phyloP scores from a whole-genome alignment of 768 basidiomycete species.

The Russula abietina region DNA sequence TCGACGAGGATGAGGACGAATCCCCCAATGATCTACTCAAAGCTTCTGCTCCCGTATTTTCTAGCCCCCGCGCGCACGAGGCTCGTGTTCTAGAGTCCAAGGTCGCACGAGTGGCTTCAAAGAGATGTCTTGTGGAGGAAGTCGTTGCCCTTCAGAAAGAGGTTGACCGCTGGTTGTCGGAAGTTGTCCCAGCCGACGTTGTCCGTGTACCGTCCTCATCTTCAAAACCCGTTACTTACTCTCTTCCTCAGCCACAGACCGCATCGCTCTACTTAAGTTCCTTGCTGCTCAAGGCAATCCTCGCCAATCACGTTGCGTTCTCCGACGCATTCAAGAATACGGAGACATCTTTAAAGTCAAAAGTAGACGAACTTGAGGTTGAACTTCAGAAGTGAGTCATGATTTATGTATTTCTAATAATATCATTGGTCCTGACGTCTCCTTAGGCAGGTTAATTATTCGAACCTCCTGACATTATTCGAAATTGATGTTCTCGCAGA shows the following conservation, averaged over 20 bases:
- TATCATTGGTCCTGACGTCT: background rate
- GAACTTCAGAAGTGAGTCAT: constrained; percentile 64
- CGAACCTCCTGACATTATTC: no score
- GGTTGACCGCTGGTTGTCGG: constrained; percentile 66
- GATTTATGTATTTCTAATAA: constrained; percentile 7
- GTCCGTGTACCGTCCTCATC: constrained; percentile 39
- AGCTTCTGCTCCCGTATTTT: constrained; percentile 28
- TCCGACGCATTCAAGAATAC: constrained; percentile 64
- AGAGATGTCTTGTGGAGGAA: constrained; percentile 86
- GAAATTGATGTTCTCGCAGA: no score
- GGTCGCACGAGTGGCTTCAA: constrained; percentile 70
- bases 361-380: constrained; percentile 61
- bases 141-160: no score
- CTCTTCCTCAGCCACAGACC: constrained; percentile 37
- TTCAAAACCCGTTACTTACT: constrained; percentile 16
- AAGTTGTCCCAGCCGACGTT: constrained; percentile 55
- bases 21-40: constrained; percentile 33
- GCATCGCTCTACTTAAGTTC: constrained; percentile 70
- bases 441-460: constrained; percentile 21
- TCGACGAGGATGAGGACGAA: no score
- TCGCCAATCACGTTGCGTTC: no score
- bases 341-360: constrained; percentile 56
- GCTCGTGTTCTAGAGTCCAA: constrained; percentile 69
- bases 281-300: no score
- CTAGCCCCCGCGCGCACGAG: constrained; percentile 34